These are phyloP conservation scores for Pleodorina starrii DNA, from an alignment of 139 green algal species.

Conservation along the genomic window DNA sequence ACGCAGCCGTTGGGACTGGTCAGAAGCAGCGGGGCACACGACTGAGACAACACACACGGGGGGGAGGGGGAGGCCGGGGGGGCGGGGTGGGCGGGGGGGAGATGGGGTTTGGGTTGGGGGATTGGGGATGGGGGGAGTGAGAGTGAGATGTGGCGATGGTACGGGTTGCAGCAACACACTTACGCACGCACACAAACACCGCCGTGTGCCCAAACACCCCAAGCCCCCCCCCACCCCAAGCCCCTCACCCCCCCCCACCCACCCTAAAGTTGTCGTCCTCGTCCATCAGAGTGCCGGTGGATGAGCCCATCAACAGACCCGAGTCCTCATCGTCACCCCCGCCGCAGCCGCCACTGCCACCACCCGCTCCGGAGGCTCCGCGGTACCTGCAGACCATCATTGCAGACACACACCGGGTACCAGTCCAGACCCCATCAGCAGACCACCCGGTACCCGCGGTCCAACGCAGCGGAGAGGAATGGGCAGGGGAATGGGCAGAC, in stretches of 20 bases:
- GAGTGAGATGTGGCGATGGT: too few relatives aligned
- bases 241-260: neutral
- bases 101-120: neutral
- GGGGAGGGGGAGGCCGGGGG: neutral
- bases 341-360: too few relatives aligned
- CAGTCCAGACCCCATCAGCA: too few relatives aligned
- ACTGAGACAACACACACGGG: too few relatives aligned
- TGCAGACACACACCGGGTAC: too few relatives aligned
- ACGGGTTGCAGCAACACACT: too few relatives aligned
- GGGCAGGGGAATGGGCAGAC: too few relatives aligned
- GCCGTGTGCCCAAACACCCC: neutral
- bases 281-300: constrained; percentile 72
- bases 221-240: neutral
- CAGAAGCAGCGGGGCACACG: constrained; percentile 74
- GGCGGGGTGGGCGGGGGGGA: neutral
- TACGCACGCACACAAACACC: too few relatives aligned
- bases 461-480: too few relatives aligned
- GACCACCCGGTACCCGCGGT: too few relatives aligned
- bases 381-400: neutral
- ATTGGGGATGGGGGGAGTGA: neutral
- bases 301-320: constrained; percentile 65
- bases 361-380: neutral
- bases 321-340: constrained; percentile 35
- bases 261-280: constrained; percentile 78
- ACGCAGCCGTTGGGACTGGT: constrained; percentile 54